These are phyloP conservation scores for Cyclanthera cordifolia DNA, from an alignment of 306 rosid species.

Conservation along the genomic window DNA sequence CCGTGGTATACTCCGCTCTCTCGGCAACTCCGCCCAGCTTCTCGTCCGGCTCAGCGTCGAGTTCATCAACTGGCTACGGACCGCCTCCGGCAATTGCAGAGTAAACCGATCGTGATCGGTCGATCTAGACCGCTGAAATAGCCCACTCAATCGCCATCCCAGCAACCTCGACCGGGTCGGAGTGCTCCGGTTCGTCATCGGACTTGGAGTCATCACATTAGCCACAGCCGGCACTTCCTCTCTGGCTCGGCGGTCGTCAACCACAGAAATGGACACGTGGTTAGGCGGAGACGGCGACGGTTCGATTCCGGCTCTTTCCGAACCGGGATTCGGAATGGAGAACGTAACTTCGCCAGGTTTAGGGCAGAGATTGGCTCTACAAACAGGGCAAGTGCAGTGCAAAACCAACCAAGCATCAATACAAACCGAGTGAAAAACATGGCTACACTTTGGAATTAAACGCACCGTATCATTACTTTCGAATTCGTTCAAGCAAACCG, in stretches of 20 bases:
- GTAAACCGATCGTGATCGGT: slow-evolving; percentile 72
- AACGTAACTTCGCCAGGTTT: slow-evolving; percentile 30
- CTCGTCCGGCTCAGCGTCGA: slow-evolving; percentile 28
- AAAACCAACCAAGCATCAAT: slow-evolving; percentile 63
- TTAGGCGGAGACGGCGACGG: neutral
- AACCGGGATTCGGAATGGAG: neutral
- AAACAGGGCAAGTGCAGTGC: slow-evolving; percentile 83
- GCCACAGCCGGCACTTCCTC: slow-evolving; percentile 17
- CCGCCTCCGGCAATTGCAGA: slow-evolving; percentile 56
- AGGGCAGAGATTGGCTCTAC: slow-evolving; percentile 53
- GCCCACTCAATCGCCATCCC: slow-evolving; percentile 20
- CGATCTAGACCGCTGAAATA: slow-evolving; percentile 44
- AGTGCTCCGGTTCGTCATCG: slow-evolving; percentile 17
- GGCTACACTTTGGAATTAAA: slow-evolving; percentile 72
- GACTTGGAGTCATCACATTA: neutral
- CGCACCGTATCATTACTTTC: slow-evolving; percentile 74
- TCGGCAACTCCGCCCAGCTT: slow-evolving; percentile 32
- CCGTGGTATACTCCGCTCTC: slow-evolving; percentile 40
- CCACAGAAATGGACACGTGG: slow-evolving; percentile 12
- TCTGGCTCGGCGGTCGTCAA: slow-evolving; percentile 1
- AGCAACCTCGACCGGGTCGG: slow-evolving; percentile 29
- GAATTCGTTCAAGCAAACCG: slow-evolving; percentile 82
- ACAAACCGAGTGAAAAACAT: slow-evolving; percentile 70
- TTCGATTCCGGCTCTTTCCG: slow-evolving; percentile 9
- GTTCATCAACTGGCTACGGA: slow-evolving; percentile 43